These are phyloP conservation scores for Stipa capillata DNA, from an alignment of 176 grass and related monocot species.

Conservation along the genomic window DNA sequence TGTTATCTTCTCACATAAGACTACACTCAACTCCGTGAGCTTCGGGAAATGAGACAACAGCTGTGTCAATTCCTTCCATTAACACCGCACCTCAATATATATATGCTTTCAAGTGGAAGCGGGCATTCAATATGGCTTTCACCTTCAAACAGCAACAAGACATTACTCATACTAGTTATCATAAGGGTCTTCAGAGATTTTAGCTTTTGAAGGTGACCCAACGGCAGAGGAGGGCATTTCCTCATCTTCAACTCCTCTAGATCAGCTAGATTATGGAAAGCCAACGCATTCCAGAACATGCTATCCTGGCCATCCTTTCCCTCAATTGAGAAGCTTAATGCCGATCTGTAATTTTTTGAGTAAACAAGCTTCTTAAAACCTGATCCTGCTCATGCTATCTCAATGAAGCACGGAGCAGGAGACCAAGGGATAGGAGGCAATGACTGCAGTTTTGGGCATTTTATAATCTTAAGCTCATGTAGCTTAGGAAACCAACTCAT, in stretches of 20 bases:
- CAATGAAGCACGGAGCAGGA: accelerated
- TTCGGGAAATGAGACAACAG: not conserved
- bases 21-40: accelerated
- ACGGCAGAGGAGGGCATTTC: not conserved
- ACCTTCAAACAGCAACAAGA: not conserved
- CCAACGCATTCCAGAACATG: not conserved
- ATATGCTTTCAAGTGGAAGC: not conserved
- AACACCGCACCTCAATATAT: accelerated
- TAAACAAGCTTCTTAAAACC: too few species aligned
- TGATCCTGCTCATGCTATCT: too few species aligned
- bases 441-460: not conserved
- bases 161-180: accelerated
- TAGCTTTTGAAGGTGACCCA: not conserved
- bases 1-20: accelerated
- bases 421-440: not conserved
- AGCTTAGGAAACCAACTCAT: not conserved
- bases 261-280: too few species aligned
- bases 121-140: not conserved
- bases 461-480: not conserved
- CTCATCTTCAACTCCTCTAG: accelerated
- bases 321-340: accelerated
- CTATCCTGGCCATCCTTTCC: not conserved
- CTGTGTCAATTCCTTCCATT: not conserved
- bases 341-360: accelerated
- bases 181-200: too few species aligned